phyloP scores from a whole-genome alignment of 768 basidiomycete species.

The Mycena vulgaris region DNA sequence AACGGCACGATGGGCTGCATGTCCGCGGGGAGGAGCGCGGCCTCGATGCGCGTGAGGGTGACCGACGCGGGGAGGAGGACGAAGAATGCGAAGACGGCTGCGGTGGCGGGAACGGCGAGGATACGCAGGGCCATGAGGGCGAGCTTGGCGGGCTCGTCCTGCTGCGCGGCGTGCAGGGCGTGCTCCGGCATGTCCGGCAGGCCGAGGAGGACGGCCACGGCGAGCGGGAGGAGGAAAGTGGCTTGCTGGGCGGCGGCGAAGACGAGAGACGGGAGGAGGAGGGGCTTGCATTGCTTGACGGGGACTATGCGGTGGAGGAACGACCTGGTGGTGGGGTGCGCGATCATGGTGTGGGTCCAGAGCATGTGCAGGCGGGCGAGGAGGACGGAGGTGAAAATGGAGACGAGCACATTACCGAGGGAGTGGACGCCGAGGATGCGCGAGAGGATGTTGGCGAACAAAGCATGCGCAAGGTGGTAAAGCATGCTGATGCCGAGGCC shows the following conservation, averaged over 20 bases:
- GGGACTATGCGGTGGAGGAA: constrained; percentile 9
- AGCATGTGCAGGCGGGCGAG: constrained; percentile 10
- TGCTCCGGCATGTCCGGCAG: background rate
- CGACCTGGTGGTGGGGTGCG: too few species aligned
- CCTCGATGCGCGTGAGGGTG: too few species aligned
- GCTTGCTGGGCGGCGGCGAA: too few species aligned
- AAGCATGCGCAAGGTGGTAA: background rate
- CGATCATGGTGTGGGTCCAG: too few species aligned
- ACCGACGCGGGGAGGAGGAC: too few species aligned
- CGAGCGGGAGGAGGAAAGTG: constrained; percentile 7
- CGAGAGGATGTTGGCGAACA: constrained; percentile 5
- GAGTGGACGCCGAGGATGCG: background rate
- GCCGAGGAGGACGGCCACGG: background rate
- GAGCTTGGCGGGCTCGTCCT: too few species aligned
- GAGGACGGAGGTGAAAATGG: constrained; percentile 5
- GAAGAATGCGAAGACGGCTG: too few species aligned
- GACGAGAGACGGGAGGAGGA: constrained; percentile 4
- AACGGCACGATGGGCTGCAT: too few species aligned
- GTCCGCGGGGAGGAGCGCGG: too few species aligned
- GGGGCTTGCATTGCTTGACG: constrained; percentile 3
- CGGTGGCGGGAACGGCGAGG: too few species aligned
- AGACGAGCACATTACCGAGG: background rate
- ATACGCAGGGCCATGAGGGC: too few species aligned
- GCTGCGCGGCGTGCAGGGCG: too few species aligned
- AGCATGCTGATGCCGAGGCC: constrained; percentile 8